Evolutionary conservation across 345 rosid genomes (phyloP).

Genomic region (Populus simonii): DNA sequence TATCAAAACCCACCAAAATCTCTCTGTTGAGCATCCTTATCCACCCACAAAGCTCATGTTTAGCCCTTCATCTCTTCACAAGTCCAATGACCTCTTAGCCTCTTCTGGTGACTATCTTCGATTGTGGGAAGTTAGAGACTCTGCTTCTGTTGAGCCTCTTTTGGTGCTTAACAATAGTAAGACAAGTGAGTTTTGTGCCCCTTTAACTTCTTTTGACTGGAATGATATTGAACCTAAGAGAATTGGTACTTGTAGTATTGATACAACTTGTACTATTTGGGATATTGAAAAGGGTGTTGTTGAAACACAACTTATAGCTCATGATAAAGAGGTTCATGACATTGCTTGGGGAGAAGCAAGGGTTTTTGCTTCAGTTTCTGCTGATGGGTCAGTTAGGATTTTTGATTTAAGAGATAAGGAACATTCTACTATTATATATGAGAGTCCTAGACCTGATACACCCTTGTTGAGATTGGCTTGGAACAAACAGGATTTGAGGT

Average conservation of each 20-base stretch:
- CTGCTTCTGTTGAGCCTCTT: constrained; percentile 39
- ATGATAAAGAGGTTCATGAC: constrained; percentile 80
- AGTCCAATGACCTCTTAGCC: constrained; percentile 54
- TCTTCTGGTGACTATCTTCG: constrained; percentile 82
- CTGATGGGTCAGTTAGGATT: constrained; percentile 73
- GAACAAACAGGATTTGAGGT: constrained; percentile 80
- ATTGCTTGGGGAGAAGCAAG: constrained; percentile 83
- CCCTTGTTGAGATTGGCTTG: constrained; percentile 71
- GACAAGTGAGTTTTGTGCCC: constrained; percentile 71
- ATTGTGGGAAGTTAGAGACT: constrained; percentile 57
- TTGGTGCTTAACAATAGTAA: constrained; percentile 69
- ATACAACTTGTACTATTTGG: constrained; percentile 94
- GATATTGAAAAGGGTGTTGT: constrained; percentile 75
- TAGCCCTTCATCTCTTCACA: constrained; percentile 32
- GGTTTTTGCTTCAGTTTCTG: constrained; percentile 75
- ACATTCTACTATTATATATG: constrained; percentile 77
- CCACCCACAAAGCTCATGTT: constrained; percentile 87
- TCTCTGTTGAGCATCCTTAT: constrained; percentile 71
- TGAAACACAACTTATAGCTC: constrained; percentile 88
- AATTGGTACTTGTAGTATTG: constrained; percentile 86
- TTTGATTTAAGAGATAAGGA: constrained; percentile 77
- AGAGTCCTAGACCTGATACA: constrained; percentile 72
- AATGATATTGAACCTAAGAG: constrained; percentile 87
- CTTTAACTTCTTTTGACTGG: constrained; percentile 94
- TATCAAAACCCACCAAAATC: constrained; percentile 46